These are phyloP conservation scores for Lipomyces yarrowii DNA, from an alignment of 1,139 yeast species.

Conservation along the genomic window DNA sequence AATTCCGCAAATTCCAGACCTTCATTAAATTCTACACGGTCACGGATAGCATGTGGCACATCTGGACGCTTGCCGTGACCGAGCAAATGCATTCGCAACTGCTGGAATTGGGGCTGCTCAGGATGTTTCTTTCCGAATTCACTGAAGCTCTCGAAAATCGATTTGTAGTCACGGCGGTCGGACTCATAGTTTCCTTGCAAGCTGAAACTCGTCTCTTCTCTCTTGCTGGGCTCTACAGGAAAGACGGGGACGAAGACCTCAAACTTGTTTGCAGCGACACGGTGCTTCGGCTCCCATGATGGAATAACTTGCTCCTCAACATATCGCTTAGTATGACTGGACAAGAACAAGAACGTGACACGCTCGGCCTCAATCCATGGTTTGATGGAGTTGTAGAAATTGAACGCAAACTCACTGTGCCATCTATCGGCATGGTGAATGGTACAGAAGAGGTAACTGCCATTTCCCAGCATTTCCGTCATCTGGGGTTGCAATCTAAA, in stretches of 20 bases:
- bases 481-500: constrained; percentile 21
- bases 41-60: constrained; percentile 22
- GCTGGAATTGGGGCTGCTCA: constrained; percentile 14
- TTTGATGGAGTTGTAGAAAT: constrained; percentile 24
- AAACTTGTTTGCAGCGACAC: constrained; percentile 13
- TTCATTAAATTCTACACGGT: constrained; percentile 28
- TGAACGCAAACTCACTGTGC: constrained; percentile 20
- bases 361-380: constrained; percentile 29
- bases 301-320: constrained; percentile 25
- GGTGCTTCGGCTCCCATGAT: constrained; percentile 25
- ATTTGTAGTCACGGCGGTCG: constrained; percentile 28
- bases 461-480: constrained; percentile 21
- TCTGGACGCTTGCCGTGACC: constrained; percentile 30
- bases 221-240: constrained; percentile 19
- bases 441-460: constrained; percentile 29
- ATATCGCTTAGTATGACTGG: constrained; percentile 26
- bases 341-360: constrained; percentile 25
- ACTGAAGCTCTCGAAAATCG: constrained; percentile 24
- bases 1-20: constrained; percentile 30
- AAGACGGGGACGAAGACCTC: constrained; percentile 29
- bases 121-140: constrained; percentile 20
- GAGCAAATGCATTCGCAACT: constrained; percentile 25
- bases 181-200: constrained; percentile 31
- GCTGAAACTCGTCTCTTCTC: constrained; percentile 22
- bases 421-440: constrained; percentile 30